Evolutionary conservation across 202 grass and related monocot species (phyloP).

Genomic region (Zizania palustris): DNA sequence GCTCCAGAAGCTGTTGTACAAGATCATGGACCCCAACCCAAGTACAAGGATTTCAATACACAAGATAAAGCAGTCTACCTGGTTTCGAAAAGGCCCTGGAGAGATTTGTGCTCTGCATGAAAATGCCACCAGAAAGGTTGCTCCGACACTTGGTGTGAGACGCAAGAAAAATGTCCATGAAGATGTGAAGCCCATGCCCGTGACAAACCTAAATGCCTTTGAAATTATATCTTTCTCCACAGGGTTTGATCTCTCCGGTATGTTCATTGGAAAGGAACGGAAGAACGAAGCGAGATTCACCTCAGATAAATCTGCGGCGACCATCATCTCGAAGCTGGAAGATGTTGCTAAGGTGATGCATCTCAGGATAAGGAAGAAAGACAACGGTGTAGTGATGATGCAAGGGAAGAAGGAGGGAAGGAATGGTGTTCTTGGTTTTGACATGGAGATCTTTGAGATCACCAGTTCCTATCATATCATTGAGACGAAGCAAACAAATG

Average conservation of each 20-base stretch:
- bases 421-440: conserved; percentile 65
- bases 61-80: conserved; percentile 74
- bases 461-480: conserved; percentile 61
- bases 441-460: conserved; percentile 77
- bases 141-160: conserved; percentile 5
- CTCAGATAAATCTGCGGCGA: conserved; percentile 54
- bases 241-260: conserved; percentile 79
- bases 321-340: conserved; percentile 67
- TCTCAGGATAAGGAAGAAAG: conserved; percentile 82
- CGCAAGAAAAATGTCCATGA: conserved; percentile 35
- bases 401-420: conserved; percentile 60
- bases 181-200: conserved; percentile 40
- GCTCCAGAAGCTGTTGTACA: conserved; percentile 63
- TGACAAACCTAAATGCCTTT: conserved; percentile 80
- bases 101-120: conserved; percentile 26
- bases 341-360: conserved; percentile 57
- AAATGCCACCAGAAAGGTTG: conserved; percentile 21
- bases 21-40: conserved; percentile 81
- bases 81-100: conserved; percentile 72
- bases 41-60: conserved; percentile 66
- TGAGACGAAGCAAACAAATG: conserved; percentile 72
- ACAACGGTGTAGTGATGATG: conserved; percentile 70
- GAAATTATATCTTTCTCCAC: conserved; percentile 84
- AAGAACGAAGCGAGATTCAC: conserved; percentile 74
- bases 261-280: conserved; percentile 55